Base-by-base conservation (phyloP, 2,329 filamentous ascomycete species). In the Trichoderma sp. region DNA sequence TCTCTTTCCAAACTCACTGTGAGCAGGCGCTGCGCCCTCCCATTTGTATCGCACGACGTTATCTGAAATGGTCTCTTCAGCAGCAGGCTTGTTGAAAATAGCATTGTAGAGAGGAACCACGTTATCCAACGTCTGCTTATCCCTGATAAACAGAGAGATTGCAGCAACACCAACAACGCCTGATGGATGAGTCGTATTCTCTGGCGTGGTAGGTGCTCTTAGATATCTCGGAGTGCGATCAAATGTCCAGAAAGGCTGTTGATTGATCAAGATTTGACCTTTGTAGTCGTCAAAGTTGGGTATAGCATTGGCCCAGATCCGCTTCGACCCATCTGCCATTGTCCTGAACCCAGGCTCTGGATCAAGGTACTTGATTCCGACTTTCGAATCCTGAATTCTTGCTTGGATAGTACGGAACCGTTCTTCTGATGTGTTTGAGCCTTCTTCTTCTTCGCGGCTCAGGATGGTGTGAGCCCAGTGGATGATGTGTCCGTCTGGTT, bases 231-330 rank as follows among this genome's bases (percentile, higher is more conserved):
- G 65, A 6, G 65, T 68, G 3, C 65, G 50, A 55, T 68, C 65
- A 47, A 68, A 59, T 15, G 65, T 68, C 65, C 65, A 68, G 26
- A 68, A 68, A 6, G 65, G 65, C 53, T 68, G 65, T n/a, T 68
- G 65, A 15, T 68, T 68, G 65, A 68, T 47, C 23, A 26, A 32
- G 4, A 68, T 8, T 28, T 36, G 34, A 0, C 65, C 65, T n/a
- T 32, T 59, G 26, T 47, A 47, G 17, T 12, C 26, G 8, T 68
- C 65, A 47, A 68, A 68, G 50, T 47, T 68, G 26, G 65, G 65
- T 23, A 68, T 68, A 2, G 53, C 53, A 26, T 68, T 68, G 15
- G 65, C 53, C 65, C 65, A 68, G n/a, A 68, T 59, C 12, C 34
- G 36, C 13, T 59, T 58, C 12, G 65, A 68, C 3, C 53, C 65